phyloP scores from a whole-genome alignment of 2,329 filamentous ascomycete species.

The Phoma sp. region DNA sequence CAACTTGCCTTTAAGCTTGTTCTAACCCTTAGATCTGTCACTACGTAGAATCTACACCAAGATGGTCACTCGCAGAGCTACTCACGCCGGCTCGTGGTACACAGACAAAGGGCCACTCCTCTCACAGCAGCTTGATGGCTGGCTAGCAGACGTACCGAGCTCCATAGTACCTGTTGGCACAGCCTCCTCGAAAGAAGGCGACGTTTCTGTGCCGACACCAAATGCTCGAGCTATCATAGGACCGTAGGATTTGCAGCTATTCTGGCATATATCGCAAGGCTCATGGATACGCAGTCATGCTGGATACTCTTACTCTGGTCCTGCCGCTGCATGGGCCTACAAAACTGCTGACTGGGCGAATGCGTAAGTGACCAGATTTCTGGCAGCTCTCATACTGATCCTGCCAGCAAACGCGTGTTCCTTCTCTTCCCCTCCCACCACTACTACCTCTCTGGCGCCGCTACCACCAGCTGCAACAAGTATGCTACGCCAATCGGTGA shows the following conservation, averaged over 20 bases:
- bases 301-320: constrained; percentile 90
- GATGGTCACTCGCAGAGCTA: constrained; percentile 61
- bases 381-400: not conserved
- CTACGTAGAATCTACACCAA: not conserved
- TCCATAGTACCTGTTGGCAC: constrained; percentile 67
- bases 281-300: constrained; percentile 72
- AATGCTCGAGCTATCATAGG: constrained; percentile 87
- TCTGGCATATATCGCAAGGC: constrained; percentile 17
- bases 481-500: constrained; percentile 79
- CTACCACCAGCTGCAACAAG: constrained; percentile 72
- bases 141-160: constrained; percentile 73
- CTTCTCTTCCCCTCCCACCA: constrained; percentile 93
- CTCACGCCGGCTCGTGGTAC: constrained; percentile 92
- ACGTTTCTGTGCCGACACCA: constrained; percentile 66
- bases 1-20: not conserved
- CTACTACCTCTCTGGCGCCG: constrained; percentile 77
- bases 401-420: constrained; percentile 78
- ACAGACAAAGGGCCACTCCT: constrained; percentile 66
- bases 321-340: constrained; percentile 94
- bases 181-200: constrained; percentile 46
- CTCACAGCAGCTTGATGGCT: constrained; percentile 72
- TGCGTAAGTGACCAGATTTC: constrained; percentile 58
- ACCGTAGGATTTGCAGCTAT: constrained; percentile 67
- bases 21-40: not conserved
- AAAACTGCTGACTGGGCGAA: constrained; percentile 82